Evolutionary conservation across 306 rosid species (phyloP), one percentile per base, ranked within the genome.

Genomic region (Quercus berberidifolia): DNA sequence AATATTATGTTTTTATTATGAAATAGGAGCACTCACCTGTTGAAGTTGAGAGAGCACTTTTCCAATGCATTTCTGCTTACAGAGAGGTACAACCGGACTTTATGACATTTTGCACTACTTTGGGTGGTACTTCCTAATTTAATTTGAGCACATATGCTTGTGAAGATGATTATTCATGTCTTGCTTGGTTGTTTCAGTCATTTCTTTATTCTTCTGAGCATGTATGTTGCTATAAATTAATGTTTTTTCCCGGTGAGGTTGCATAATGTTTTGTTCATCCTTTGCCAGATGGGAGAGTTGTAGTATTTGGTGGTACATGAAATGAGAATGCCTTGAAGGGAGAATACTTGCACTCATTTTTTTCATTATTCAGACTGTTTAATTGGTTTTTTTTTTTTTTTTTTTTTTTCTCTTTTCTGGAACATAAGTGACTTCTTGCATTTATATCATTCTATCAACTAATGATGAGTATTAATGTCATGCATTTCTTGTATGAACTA

Each of bases 41-140:
- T 38, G 82, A 88, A 79, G 96, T 90, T 71, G 82, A 83, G 83
- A 79, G 78, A 76, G 83, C 90, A 56, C 92, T 93, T 23, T 78
- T 65, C 55, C 84, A 88, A 78, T 90, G 97, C 84, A 71, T 93
- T 67, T 85, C 86, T 74, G 80, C 93, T 87, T 93, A 91, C 85
- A 89, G 77, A 78, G 88, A 86, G 94, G 98, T 93, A 88, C 58
- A 3, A 55, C 62, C 55, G 23, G 12, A 51, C 80, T 73, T 49
- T 35, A 17, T 19, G 28, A 1, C 56, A 52, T 55, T 25, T 25
- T 15, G 17, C 56, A 68, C 13, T 10, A 74, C 18, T 78, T 67
- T 9, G 17, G 72, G n/a, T 33, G 52, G 25, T 4, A 60, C 18
- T 64, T 38, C 7, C 18, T 14, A 64, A 30, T 13, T 13, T 12